Percentiles rank a stretch among this genome's conserved stretches.
Conservation (phyloP, 495 filamentous ascomycete species). For the Durotheca rogersii region DNA sequence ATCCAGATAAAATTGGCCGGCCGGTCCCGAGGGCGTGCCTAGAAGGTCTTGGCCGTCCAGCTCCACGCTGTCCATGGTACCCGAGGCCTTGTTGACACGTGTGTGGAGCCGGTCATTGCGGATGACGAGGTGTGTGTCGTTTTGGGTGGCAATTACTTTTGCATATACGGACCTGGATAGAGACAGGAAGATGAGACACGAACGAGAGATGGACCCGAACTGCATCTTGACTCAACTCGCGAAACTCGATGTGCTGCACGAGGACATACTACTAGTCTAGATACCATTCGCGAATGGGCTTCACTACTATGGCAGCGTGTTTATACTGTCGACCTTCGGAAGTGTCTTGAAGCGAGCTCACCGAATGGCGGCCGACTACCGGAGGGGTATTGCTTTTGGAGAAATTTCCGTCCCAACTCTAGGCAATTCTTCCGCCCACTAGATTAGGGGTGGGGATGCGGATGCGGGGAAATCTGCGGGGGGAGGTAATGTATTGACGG, state of each 20-base stretch:
- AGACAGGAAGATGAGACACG: conserved; percentile 19
- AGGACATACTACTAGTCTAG: conserved; percentile 27
- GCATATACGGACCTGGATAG: conserved; percentile 16
- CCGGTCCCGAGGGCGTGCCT: conserved; percentile 29
- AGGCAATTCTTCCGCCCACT: conserved; percentile 30
- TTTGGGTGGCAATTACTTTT: conserved; percentile 29
- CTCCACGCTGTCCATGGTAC: conserved; percentile 45
- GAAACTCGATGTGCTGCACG: conserved; percentile 18
- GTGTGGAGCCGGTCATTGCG: conserved; percentile 52
- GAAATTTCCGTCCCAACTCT: conserved; percentile 6
- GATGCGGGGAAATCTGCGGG: conserved; percentile 32
- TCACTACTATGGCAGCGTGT: conserved; percentile 25
- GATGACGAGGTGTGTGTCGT: conserved; percentile 38
- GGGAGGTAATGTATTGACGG: conserved; percentile 17
- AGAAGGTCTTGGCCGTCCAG: conserved; percentile 55
- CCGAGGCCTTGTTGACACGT: conserved; percentile 46
- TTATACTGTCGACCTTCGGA: conserved; percentile 33
- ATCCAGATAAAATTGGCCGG: conserved; percentile 31
- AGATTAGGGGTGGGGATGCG: conserved; percentile 13
- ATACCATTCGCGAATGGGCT: conserved; percentile 15
- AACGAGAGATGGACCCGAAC: conserved; percentile 8
- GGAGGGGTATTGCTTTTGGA: conserved; percentile 4
- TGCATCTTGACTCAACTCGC: conserved; percentile 25
- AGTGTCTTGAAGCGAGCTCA: conserved; percentile 19
- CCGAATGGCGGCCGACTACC: neutral